A percentile compares a stretch with the other conserved stretches of the same genome.
These are phyloP conservation scores for Paecilomyces fulvus DNA, from an alignment of 2,329 filamentous ascomycete genomes.

Conservation along the genomic window DNA sequence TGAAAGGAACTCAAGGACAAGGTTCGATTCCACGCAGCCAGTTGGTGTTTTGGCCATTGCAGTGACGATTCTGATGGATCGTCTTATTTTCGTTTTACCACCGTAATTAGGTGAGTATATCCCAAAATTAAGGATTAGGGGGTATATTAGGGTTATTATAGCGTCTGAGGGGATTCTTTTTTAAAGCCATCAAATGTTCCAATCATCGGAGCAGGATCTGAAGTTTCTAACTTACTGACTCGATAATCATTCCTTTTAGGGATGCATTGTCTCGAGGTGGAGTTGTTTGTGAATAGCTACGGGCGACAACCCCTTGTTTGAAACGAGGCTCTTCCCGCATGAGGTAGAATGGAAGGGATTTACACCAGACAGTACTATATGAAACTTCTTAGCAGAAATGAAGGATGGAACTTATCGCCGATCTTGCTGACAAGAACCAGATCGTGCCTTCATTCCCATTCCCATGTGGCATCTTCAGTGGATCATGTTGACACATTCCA, in stretches of 20 bases:
- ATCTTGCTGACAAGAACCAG: background rate
- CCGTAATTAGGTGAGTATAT: too few relatives aligned
- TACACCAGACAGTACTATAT: background rate
- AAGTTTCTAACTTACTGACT: background rate
- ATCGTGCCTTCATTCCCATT: background rate
- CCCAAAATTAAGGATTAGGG: too few relatives aligned
- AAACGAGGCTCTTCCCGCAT: background rate
- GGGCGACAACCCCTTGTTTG: too few relatives aligned
- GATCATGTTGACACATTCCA: background rate
- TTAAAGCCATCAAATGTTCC: too few relatives aligned
- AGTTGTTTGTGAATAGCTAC: too few relatives aligned
- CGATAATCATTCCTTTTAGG: background rate
- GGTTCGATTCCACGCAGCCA: background rate
- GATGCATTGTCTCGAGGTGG: background rate
- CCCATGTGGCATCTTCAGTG: background rate
- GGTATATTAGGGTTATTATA: too few relatives aligned
- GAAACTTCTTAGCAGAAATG: too few relatives aligned
- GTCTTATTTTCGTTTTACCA: too few relatives aligned
- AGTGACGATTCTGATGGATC: background rate
- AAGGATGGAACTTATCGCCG: background rate
- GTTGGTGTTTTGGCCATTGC: background rate
- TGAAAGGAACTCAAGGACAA: background rate
- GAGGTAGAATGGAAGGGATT: background rate
- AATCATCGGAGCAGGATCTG: background rate
- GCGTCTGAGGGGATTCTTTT: background rate